phyloP scores from a whole-genome alignment of 2,329 filamentous ascomycete species.

The Teratosphaeria viscida region DNA sequence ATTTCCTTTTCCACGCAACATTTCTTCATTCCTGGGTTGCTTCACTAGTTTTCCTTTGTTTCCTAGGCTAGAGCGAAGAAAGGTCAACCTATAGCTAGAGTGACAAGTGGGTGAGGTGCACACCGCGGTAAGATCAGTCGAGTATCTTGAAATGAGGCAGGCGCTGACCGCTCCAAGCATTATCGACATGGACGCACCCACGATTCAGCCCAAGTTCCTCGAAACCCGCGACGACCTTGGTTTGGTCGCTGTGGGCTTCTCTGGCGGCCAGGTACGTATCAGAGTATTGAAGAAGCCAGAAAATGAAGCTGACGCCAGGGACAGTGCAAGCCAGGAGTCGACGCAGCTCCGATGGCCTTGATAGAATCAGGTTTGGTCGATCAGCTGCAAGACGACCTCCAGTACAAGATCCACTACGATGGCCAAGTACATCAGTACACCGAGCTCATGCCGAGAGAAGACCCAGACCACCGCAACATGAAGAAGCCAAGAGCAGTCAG shows the following conservation, averaged over 20 bases:
- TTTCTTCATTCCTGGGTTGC: background rate
- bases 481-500: slow-evolving; percentile 84
- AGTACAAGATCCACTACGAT: slow-evolving; percentile 81
- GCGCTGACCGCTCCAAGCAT: background rate
- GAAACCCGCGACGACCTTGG: slow-evolving; percentile 69
- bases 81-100: background rate
- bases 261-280: slow-evolving; percentile 71
- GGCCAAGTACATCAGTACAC: slow-evolving; percentile 70
- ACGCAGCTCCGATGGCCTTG: slow-evolving; percentile 78
- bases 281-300: background rate
- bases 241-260: slow-evolving; percentile 91
- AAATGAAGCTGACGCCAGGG: slow-evolving; percentile 5
- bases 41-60: background rate
- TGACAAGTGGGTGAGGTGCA: background rate
- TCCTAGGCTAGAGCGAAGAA: background rate
- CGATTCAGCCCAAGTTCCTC: slow-evolving; percentile 64
- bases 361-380: slow-evolving; percentile 79
- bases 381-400: slow-evolving; percentile 74
- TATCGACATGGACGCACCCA: slow-evolving; percentile 37
- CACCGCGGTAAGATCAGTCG: background rate
- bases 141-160: background rate
- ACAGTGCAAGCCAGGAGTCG: slow-evolving; percentile 82
- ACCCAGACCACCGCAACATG: slow-evolving; percentile 82
- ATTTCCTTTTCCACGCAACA: background rate
- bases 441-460: slow-evolving; percentile 57